A percentile compares a stretch with the other conserved stretches of the same genome.
These are phyloP conservation scores for Penicillium waksmanii DNA, from an alignment of 495 filamentous ascomycete genomes.

Conservation along the genomic window DNA sequence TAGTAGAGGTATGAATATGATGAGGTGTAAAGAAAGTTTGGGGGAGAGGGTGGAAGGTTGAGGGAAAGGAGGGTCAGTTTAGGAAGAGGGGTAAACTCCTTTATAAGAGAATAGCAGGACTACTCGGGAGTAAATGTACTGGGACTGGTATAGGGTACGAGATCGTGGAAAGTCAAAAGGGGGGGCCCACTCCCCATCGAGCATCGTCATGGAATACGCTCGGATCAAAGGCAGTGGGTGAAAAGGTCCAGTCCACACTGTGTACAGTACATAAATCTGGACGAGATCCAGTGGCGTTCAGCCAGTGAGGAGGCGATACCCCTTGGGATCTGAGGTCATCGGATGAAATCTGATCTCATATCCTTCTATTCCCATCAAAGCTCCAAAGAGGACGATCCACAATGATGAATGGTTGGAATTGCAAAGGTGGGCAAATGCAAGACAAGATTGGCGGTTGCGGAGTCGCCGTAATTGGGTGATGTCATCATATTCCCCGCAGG, in stretches of 20 bases:
- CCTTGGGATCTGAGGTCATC: conserved; percentile 24
- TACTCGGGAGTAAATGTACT: no score
- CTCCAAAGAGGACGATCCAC: background rate
- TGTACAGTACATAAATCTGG: background rate
- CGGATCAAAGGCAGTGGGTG: conserved; percentile 8
- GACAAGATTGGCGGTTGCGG: background rate
- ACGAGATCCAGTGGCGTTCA: background rate
- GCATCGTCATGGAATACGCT: conserved; percentile 27
- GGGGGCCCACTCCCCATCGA: background rate
- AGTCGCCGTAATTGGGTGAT: conserved; percentile 8
- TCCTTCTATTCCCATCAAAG: background rate
- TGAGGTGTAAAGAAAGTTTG: background rate
- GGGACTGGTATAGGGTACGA: background rate
- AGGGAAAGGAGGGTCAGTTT: background rate
- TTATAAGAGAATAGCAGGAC: conserved; percentile 2
- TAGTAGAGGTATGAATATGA: no score
- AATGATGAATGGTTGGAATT: no score
- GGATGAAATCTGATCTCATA: conserved; percentile 17
- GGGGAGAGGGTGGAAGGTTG: background rate
- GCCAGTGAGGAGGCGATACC: background rate
- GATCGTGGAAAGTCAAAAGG: background rate
- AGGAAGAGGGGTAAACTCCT: background rate
- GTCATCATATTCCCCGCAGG: conserved; percentile 14
- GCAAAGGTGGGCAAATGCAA: no score
- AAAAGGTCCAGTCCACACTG: background rate